These are phyloP conservation scores for Letharia columbiana DNA, from an alignment of 495 filamentous ascomycete species.

Conservation along the genomic window DNA sequence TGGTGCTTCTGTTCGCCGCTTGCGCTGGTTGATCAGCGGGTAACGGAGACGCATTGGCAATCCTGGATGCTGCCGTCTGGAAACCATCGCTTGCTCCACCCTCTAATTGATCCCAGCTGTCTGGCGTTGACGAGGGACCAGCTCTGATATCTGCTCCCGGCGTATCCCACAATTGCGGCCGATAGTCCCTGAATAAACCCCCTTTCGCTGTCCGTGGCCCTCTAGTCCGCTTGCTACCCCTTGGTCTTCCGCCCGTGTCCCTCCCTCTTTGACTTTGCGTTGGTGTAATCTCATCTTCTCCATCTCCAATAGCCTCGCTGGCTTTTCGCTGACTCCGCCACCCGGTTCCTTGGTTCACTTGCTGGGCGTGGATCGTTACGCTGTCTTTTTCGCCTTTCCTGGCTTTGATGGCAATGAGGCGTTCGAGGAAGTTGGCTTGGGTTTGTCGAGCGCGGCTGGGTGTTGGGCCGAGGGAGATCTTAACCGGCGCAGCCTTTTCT, in stretches of 20 bases:
- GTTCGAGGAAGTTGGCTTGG: conserved; percentile 40
- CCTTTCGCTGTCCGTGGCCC: conserved; percentile 14
- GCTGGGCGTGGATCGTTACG: conserved; percentile 25
- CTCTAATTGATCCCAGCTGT: conserved; percentile 10
- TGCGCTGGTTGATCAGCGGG: background rate
- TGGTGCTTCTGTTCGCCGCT: background rate
- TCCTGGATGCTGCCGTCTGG: background rate
- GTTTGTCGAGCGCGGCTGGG: conserved; percentile 24
- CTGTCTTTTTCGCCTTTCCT: conserved; percentile 39
- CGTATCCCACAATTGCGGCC: conserved; percentile 10
- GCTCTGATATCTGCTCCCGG: conserved; percentile 11
- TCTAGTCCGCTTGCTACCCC: background rate
- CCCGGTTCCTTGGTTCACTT: conserved; percentile 13
- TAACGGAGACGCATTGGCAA: background rate
- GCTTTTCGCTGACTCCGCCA: conserved; percentile 18
- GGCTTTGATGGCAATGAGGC: conserved; percentile 36
- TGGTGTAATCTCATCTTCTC: background rate
- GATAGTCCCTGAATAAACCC: conserved; percentile 12
- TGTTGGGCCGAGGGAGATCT: conserved; percentile 9
- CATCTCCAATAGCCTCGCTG: background rate
- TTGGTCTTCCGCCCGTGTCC: background rate
- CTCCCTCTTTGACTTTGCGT: background rate
- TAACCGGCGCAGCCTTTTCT: background rate
- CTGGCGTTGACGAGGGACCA: background rate
- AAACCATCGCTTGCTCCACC: background rate